phyloP scores from a whole-genome alignment of 2,329 filamentous ascomycete genomes.

The Stenocarpella maydis region DNA sequence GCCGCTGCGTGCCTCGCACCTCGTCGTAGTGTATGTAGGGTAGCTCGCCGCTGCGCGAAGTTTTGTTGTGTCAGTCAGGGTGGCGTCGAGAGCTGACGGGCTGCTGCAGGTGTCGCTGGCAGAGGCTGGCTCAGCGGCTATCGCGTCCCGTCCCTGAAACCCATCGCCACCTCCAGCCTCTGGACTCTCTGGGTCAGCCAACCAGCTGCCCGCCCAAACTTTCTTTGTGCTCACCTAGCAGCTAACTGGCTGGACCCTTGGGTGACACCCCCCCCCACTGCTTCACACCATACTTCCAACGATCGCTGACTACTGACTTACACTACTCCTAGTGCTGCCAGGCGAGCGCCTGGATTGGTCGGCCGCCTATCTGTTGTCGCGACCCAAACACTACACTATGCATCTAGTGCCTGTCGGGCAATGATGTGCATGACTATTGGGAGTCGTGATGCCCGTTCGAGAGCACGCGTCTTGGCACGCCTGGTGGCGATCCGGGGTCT shows the following conservation, averaged over 20 bases:
- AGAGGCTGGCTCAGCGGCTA: slow-evolving; percentile 21
- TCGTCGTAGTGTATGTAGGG: no score
- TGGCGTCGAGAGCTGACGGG: slow-evolving; percentile 19
- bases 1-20: not conserved
- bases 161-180: slow-evolving; percentile 9
- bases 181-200: not conserved
- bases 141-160: slow-evolving; percentile 25
- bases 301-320: slow-evolving; percentile 6
- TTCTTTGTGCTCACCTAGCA: not conserved
- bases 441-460: slow-evolving; percentile 21
- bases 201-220: not conserved
- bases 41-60: not conserved
- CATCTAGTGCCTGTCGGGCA: slow-evolving; percentile 1
- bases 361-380: not conserved
- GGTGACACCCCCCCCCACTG: not conserved
- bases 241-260: slow-evolving; percentile 5
- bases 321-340: not conserved
- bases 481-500: not conserved
- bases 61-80: slow-evolving; percentile 4
- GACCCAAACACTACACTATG: not conserved
- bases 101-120: not conserved
- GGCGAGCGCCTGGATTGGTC: slow-evolving; percentile 5
- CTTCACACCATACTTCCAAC: slow-evolving; percentile 1
- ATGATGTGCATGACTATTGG: slow-evolving; percentile 23
- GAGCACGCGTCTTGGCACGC: not conserved